phyloP scores from a whole-genome alignment of 306 rosid genomes.

The Cicer cuneatum region DNA sequence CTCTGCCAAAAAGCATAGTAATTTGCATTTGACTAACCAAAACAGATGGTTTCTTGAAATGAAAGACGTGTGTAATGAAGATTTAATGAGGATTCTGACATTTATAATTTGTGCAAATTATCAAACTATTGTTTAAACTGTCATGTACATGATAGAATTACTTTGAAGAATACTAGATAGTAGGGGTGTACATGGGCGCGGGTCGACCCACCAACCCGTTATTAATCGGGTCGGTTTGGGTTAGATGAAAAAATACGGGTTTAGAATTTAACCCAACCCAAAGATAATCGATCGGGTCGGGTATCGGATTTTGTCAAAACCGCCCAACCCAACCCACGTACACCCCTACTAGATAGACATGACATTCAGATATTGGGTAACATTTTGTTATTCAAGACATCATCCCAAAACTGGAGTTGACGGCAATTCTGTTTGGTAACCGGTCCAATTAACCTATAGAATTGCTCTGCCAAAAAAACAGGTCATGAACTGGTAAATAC shows the following conservation, averaged over 20 bases:
- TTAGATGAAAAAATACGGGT: too few relatives aligned
- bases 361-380: neutral
- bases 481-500: neutral
- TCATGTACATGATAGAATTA: slow-evolving; percentile 25
- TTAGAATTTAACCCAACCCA: too few relatives aligned
- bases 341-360: slow-evolving; percentile 5
- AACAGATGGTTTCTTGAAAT: slow-evolving; percentile 19
- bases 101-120: slow-evolving; percentile 19
- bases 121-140: slow-evolving; percentile 6
- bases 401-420: neutral
- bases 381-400: neutral
- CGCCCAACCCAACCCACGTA: too few relatives aligned
- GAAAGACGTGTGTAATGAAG: slow-evolving; percentile 10
- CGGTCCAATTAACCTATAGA: neutral
- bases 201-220: too few relatives aligned
- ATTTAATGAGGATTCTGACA: neutral
- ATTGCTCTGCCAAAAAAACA: neutral
- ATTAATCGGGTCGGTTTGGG: too few relatives aligned
- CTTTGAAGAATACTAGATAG: slow-evolving; percentile 17
- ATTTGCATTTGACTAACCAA: slow-evolving; percentile 21
- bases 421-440: neutral
- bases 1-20: neutral
- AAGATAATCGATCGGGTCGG: too few relatives aligned
- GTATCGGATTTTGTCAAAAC: too few relatives aligned
- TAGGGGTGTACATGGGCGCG: too few relatives aligned